These are phyloP conservation scores for Agarophyton chilense DNA, from an alignment of 23 red algal species.

Conservation along the genomic window DNA sequence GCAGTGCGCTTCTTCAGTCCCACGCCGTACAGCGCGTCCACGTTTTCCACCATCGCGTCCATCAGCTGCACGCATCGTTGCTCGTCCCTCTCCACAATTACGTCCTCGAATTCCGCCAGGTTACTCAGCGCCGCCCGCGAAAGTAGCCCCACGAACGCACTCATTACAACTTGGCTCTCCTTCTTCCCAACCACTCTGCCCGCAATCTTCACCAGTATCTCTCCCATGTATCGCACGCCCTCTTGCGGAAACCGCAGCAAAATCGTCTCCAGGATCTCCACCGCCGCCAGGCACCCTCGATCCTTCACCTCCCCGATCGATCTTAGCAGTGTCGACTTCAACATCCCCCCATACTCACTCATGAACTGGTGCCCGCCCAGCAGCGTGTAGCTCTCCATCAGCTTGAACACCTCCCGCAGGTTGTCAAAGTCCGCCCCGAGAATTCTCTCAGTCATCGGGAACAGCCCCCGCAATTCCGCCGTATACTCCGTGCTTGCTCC, in stretches of 20 bases:
- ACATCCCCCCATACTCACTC: constrained; percentile 31
- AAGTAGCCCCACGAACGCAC: constrained; percentile 50
- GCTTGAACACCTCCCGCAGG: constrained; percentile 30
- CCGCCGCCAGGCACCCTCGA: constrained; percentile 68
- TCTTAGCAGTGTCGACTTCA: constrained; percentile 6
- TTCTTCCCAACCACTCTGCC: constrained; percentile 11
- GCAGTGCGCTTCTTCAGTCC: constrained; percentile 18
- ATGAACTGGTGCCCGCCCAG: constrained; percentile 70
- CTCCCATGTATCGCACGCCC: constrained; percentile 33
- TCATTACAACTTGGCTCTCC: constrained; percentile 49
- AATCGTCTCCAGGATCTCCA: constrained; percentile 55
- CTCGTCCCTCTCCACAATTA: constrained; percentile 48
- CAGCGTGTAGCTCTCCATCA: constrained; percentile 67
- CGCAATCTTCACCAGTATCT: constrained; percentile 7
- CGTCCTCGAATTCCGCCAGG: constrained; percentile 31
- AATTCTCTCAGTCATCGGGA: constrained; percentile 26
- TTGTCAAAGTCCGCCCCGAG: constrained; percentile 65
- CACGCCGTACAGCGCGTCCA: constrained; percentile 56
- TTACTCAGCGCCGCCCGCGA: constrained; percentile 45
- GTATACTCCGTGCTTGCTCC: constrained; percentile 39
- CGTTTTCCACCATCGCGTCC: constrained; percentile 30
- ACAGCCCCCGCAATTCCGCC: constrained; percentile 35
- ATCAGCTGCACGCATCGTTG: constrained; percentile 25
- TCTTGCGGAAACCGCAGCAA: constrained; percentile 32
- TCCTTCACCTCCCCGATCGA: constrained; percentile 48